Evolutionary conservation across 2,329 filamentous ascomycete species (phyloP).

Genomic region (Alternaria sp.): DNA sequence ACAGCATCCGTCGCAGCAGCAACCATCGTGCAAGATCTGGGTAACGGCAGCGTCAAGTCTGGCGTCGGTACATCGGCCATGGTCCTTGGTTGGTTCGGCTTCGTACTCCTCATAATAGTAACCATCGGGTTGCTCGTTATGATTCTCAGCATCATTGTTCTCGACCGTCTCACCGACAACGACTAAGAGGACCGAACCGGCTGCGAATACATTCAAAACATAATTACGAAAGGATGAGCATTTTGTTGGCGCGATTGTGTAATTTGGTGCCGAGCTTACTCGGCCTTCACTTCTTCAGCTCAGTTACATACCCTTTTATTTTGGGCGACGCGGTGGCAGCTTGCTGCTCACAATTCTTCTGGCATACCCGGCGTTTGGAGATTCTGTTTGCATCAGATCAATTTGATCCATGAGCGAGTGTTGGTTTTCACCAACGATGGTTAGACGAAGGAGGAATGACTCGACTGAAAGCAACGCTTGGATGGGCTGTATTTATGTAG

Average conservation of each 20-base stretch:
- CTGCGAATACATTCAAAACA: conserved; percentile 8
- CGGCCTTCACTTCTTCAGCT: conserved; percentile 30
- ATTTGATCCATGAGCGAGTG: conserved; percentile 14
- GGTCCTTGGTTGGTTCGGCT: conserved; percentile 97
- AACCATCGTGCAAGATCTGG: conserved; percentile 90
- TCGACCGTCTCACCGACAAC: conserved; percentile 65
- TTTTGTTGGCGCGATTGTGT: conserved; percentile 28
- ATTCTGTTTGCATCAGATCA: conserved; percentile 23
- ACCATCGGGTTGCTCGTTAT: conserved; percentile 95
- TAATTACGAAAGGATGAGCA: conserved; percentile 15
- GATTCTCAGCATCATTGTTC: conserved; percentile 88
- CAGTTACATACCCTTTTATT: conserved; percentile 40
- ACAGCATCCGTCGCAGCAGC: conserved; percentile 95
- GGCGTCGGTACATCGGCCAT: conserved; percentile 94
- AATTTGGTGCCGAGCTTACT: conserved; percentile 36
- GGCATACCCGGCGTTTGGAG: conserved; percentile 42
- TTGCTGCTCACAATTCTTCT: conserved; percentile 32
- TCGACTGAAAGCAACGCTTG: conserved; percentile 20
- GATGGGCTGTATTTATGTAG: conserved; percentile 38
- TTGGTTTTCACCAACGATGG: conserved; percentile 6
- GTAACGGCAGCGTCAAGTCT: conserved; percentile 83
- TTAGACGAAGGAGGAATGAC: conserved; percentile 14
- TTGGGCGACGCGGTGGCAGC: conserved; percentile 29
- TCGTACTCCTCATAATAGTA: conserved; percentile 89
- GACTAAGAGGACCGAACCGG: conserved; percentile 22